Conservation (phyloP, 352 stramenopile species). For the Peronosclerospora sorghi region DNA sequence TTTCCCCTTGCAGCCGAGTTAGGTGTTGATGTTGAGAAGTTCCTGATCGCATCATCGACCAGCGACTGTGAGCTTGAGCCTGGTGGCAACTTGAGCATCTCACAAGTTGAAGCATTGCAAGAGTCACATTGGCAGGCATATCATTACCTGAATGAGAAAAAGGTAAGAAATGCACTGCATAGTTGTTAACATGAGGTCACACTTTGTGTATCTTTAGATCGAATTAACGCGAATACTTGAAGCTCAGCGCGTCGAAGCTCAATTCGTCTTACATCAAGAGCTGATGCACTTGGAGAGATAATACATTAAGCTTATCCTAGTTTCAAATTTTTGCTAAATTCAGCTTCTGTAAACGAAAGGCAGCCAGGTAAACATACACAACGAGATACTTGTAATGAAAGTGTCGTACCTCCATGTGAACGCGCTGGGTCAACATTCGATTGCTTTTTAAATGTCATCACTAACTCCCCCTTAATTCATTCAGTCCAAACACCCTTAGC, state of each 20-base stretch:
- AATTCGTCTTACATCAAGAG: slow-evolving; percentile 55
- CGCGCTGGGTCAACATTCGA: slow-evolving; percentile 83
- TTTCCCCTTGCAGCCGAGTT: slow-evolving; percentile 67
- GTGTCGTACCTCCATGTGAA: slow-evolving; percentile 65
- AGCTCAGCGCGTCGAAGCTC: slow-evolving; percentile 54
- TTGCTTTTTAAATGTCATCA: slow-evolving; percentile 77
- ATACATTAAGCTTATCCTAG: slow-evolving; percentile 19
- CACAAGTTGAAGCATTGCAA: slow-evolving; percentile 70
- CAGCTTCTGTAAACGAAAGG: slow-evolving; percentile 76
- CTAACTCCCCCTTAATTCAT: slow-evolving; percentile 36
- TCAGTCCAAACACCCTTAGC: slow-evolving; percentile 9
- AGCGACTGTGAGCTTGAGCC: slow-evolving; percentile 34
- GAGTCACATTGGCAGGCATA: slow-evolving; percentile 76
- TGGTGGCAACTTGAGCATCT: slow-evolving; percentile 58
- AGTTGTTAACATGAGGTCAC: neutral
- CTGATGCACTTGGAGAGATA: slow-evolving; percentile 39
- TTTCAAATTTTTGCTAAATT: slow-evolving; percentile 73
- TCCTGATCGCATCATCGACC: slow-evolving; percentile 49
- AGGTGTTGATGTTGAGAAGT: slow-evolving; percentile 63
- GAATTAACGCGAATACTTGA: slow-evolving; percentile 65
- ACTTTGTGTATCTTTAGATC: slow-evolving; percentile 26
- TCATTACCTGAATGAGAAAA: slow-evolving; percentile 73
- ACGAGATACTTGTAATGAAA: neutral
- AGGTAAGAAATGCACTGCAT: slow-evolving; percentile 25
- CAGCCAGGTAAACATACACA: slow-evolving; percentile 22